Conservation (phyloP, 441 rosid genomes). For the Pelargonium fulgidum region DNA sequence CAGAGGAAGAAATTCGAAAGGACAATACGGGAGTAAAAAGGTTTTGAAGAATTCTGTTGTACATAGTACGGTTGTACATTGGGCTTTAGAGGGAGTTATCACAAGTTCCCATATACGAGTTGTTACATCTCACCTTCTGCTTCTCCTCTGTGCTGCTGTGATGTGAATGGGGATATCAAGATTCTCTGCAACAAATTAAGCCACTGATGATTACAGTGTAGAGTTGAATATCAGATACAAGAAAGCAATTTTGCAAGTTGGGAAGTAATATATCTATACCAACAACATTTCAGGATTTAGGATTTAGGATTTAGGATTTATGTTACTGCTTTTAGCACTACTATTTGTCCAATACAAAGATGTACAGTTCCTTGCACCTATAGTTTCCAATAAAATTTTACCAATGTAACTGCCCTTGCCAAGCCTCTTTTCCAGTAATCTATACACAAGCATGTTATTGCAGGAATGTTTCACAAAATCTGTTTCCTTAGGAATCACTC, state of each 20-base stretch:
- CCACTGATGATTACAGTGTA: background rate
- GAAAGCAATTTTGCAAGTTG: conserved; percentile 23
- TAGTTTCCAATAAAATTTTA: background rate
- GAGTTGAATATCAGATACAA: conserved; percentile 2
- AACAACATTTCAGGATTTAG: background rate
- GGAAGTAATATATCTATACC: conserved; percentile 12
- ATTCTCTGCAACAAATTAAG: background rate
- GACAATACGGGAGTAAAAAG: conserved; percentile 15
- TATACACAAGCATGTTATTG: too few species aligned
- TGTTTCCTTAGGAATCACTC: background rate
- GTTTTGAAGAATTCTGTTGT: background rate
- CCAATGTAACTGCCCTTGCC: background rate
- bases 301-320: background rate
- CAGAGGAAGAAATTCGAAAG: conserved; percentile 22
- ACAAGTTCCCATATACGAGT: background rate
- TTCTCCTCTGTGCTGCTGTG: background rate
- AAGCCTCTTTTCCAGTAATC: background rate
- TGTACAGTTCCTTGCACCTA: background rate
- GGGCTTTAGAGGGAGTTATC: background rate
- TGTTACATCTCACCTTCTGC: background rate
- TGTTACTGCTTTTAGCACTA: background rate
- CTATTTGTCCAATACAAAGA: background rate
- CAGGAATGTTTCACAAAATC: background rate
- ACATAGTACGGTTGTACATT: background rate
- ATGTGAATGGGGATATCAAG: too few species aligned